Conservation (phyloP, 306 rosid species). For the Parietaria judaica region DNA sequence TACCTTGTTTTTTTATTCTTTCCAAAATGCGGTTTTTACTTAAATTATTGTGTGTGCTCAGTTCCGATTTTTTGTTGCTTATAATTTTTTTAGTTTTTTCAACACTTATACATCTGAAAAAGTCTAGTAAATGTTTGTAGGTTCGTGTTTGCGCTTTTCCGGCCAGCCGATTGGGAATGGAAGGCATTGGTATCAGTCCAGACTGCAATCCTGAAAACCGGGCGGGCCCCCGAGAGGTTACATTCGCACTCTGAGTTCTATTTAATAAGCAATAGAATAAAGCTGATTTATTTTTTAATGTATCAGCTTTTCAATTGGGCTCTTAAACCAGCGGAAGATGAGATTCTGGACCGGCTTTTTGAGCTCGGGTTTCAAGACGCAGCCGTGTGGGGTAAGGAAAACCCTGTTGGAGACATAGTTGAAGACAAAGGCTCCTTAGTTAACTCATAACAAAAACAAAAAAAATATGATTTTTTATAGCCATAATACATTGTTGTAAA, state of each 20-base stretch:
- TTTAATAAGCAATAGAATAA: slow-evolving; percentile 1
- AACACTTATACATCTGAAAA: too few species aligned
- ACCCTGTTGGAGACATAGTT: slow-evolving; percentile 56
- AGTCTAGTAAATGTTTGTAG: slow-evolving; percentile 22
- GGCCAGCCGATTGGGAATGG: slow-evolving; percentile 59
- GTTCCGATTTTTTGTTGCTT: too few species aligned
- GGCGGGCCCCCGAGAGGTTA: slow-evolving; percentile 50
- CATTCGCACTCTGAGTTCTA: background rate
- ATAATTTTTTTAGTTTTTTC: too few species aligned
- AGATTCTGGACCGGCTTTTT: slow-evolving; percentile 64
- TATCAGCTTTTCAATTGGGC: slow-evolving; percentile 60
- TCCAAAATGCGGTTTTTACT: too few species aligned
- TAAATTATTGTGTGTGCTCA: too few species aligned
- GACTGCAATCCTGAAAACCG: slow-evolving; percentile 53
- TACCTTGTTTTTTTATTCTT: too few species aligned
- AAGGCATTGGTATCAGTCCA: slow-evolving; percentile 60
- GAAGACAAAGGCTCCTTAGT: slow-evolving; percentile 34
- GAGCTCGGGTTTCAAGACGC: slow-evolving; percentile 83
- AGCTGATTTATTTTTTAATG: background rate
- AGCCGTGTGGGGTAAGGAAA: slow-evolving; percentile 70
- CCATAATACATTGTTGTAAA: slow-evolving; percentile 1
- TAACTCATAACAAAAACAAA: background rate
- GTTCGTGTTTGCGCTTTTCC: slow-evolving; percentile 88
- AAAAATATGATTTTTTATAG: background rate
- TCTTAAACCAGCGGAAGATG: slow-evolving; percentile 82